phyloP scores from a whole-genome alignment of 2,329 filamentous ascomycete genomes.

The Stromatinia cepivora region DNA sequence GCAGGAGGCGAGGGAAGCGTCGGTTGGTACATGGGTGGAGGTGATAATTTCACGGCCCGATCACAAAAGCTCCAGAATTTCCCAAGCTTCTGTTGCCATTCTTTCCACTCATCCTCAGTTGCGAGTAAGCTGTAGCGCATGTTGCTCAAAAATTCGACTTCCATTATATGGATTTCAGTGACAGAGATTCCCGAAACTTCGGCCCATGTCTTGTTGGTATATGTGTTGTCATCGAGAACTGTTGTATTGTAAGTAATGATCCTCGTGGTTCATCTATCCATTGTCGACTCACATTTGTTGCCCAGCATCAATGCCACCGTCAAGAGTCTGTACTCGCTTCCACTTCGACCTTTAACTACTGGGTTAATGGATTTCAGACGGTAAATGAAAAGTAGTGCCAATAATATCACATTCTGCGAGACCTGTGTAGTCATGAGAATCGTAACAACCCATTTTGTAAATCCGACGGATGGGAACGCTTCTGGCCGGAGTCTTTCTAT shows the following conservation, averaged over 20 bases:
- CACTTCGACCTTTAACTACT: constrained; percentile 82
- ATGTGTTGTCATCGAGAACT: constrained; percentile 97
- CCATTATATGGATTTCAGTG: constrained; percentile 97
- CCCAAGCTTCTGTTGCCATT: constrained; percentile 80
- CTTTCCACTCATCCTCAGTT: constrained; percentile 80
- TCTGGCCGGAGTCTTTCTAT: constrained; percentile 63
- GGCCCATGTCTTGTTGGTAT: constrained; percentile 99
- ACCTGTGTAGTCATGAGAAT: constrained; percentile 94
- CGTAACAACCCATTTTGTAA: constrained; percentile 90
- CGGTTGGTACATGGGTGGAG: constrained; percentile 43
- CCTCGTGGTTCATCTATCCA: not conserved
- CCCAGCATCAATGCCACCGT: constrained; percentile 97
- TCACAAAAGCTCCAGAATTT: constrained; percentile 72
- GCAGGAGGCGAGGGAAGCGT: constrained; percentile 53
- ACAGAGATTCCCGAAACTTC: constrained; percentile 95
- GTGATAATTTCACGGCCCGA: constrained; percentile 33
- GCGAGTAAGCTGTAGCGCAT: constrained; percentile 93
- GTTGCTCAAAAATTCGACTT: constrained; percentile 98
- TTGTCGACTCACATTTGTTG: constrained; percentile 75
- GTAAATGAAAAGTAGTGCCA: constrained; percentile 91
- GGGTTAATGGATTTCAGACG: constrained; percentile 88
- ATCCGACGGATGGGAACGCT: constrained; percentile 74
- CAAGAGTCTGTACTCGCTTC: constrained; percentile 88
- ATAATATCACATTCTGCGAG: constrained; percentile 88
- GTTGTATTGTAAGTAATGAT: constrained; percentile 33